Evolutionary conservation across 192 early-diverging fungal species (phyloP), one percentile per base, ranked within the genome.

Genomic region (Entomortierella lignicola): DNA sequence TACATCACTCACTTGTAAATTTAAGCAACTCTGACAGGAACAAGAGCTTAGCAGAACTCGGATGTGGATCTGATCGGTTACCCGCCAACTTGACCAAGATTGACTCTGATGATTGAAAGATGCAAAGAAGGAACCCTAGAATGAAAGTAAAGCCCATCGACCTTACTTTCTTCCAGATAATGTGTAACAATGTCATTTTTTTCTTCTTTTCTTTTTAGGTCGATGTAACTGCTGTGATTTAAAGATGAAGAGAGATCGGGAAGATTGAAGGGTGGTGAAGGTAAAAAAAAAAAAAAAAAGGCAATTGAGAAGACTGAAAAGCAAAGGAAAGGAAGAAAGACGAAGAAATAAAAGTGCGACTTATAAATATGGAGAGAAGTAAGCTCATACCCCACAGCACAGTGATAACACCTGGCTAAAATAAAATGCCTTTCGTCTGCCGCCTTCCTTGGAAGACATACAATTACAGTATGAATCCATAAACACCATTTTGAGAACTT

Each of bases 81-180:
- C 61, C 60, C 2, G 81, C 72, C n/a, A 82, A 31, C 34, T 75
- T 71, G 55, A 82, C 81, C 6, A 82, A 48, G 42, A 82, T 65
- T 13, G 81, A 82, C 53, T 82, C 81, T 4, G 81, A 82, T 8
- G 81, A 74, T 26, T 77, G 64, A 18, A 82, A 82, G 58, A 82
- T 63, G 54, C 81, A 82, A 47, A 82, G 54, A 12, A 82, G 61
- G 44, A 82, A 82, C 20, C 72, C 72, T 3, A 82, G 59, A 11
- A 77, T 6, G 39, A 82, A 66, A 3, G 81, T 82, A n/a, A 77
- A 29, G 27, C 74, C 66, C 60, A 77, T 65, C 0, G 74, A 77
- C 29, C 30, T 30, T 21, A 77, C 15, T 47, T 48, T 7, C n/a
- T 32, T 60, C 63, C 63, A 60, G 10, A 72, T 34, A 10, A 29